These are phyloP conservation scores for Penicillium griseofulvum DNA, from an alignment of 2,329 filamentous ascomycete genomes.

Conservation along the genomic window DNA sequence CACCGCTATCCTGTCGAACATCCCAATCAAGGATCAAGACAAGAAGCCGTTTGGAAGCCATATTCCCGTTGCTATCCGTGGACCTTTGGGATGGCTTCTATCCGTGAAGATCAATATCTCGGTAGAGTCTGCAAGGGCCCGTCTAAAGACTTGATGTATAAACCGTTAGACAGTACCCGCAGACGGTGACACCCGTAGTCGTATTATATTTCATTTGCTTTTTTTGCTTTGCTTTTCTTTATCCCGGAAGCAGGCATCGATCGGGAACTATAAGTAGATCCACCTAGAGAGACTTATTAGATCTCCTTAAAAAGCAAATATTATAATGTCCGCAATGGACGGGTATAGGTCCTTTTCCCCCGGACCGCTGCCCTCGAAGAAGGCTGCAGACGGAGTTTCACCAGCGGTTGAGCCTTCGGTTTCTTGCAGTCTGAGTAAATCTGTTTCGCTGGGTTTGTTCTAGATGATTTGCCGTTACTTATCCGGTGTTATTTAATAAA, in stretches of 20 bases:
- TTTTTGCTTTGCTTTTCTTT: not conserved
- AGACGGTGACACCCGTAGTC: constrained; percentile 15
- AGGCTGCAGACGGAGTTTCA: constrained; percentile 19
- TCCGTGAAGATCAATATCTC: constrained; percentile 14
- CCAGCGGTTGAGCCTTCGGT: constrained; percentile 25
- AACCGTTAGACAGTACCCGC: constrained; percentile 13
- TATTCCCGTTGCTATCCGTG: constrained; percentile 5
- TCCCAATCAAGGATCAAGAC: constrained; percentile 15
- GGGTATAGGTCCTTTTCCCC: constrained; percentile 14
- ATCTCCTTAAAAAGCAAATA: not conserved
- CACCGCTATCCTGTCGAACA: constrained; percentile 24
- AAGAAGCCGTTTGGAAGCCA: constrained; percentile 9
- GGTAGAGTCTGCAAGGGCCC: constrained; percentile 25
- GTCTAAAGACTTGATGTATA: constrained; percentile 23
- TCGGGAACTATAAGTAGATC: not conserved
- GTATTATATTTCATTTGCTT: not conserved
- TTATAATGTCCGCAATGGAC: not conserved
- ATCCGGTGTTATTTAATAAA: not conserved
- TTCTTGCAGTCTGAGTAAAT: constrained; percentile 18
- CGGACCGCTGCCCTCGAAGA: constrained; percentile 7
- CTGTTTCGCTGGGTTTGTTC: constrained; percentile 8
- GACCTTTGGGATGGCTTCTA: constrained; percentile 7
- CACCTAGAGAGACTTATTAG: not conserved
- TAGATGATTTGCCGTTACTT: not conserved
- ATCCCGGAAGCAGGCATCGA: constrained; percentile 1